Evolutionary conservation across 116 monocot species (phyloP), one percentile per base, ranked within the genome.

Genomic region (Trichopus zeylanicus): DNA sequence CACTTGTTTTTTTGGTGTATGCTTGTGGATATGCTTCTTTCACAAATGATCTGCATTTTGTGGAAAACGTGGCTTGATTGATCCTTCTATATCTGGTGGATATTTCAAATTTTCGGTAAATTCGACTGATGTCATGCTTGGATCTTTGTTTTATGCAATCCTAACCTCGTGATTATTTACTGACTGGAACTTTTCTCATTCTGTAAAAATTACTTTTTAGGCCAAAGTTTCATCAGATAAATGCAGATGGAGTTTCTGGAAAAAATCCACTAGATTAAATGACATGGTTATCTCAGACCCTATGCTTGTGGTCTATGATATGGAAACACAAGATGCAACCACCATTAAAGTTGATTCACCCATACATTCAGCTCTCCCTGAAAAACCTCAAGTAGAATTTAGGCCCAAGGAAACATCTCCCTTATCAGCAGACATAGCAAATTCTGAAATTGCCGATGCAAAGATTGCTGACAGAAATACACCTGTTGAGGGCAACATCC

Each of bases 241-340:
- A 46, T 60, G 67, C 34, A 67, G 75, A 46, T 93, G 93, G 93
- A 88, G 93, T 69, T 93, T 88, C 63, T 65, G 93, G 29, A 85
- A 82, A 70, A 93, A 72, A 85, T 85, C 90, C 51, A 31, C 70
- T 23, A 55, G 66, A 15, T 55, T 79, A 22, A 79, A 60, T 53
- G 76, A 70, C 68, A 79, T 3, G 75, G 67, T 67, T 5, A 74
- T 67, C 10, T 74, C 73, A 16, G 88, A 74, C 38, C 62, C 78
- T 60, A 25, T 63, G 26, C 48, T 65, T 66, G 59, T 65, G 48
- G 24, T 29, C n/a, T 51, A 31, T 27, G 66, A 63, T 48, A 66
- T 68, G 57, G 85, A 75, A 49, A 74, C 18, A 21, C 11, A 26
- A 61, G 72, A 70, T 32, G 51, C 55, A n/a, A 46, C 62, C 5